These are phyloP conservation scores for Dryadomyces quercus-mongolicae DNA, from an alignment of 2,329 filamentous ascomycete genomes.

Conservation along the genomic window DNA sequence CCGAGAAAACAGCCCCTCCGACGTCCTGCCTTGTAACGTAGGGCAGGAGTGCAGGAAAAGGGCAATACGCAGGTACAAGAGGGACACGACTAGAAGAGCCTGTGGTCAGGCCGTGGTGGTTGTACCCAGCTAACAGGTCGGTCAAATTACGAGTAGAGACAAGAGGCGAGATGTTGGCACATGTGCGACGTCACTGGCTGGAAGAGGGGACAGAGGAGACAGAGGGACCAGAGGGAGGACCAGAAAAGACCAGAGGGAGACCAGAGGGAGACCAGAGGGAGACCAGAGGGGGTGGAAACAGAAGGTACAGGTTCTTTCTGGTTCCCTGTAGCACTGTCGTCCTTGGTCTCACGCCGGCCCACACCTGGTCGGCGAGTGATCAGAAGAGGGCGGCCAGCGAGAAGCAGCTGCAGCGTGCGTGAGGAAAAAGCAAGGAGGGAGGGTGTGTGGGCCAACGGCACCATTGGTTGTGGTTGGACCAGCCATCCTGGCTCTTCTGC, in stretches of 20 bases:
- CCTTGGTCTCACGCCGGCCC: background rate
- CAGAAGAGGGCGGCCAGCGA: background rate
- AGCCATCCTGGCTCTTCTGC: constrained; percentile 2
- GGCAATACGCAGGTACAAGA: background rate
- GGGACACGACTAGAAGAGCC: background rate
- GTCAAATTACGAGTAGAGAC: background rate
- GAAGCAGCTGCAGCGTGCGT: background rate
- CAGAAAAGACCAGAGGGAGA: background rate
- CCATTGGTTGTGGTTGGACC: constrained; percentile 4
- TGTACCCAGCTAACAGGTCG: background rate
- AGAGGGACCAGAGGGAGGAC: too few species aligned
- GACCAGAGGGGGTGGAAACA: background rate
- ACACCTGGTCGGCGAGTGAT: background rate
- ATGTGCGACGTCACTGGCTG: background rate
- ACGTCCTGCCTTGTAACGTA: background rate
- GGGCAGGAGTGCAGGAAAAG: background rate
- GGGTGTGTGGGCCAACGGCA: constrained; percentile 2
- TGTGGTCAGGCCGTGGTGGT: background rate
- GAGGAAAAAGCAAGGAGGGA: background rate
- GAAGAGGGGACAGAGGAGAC: background rate
- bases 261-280: background rate
- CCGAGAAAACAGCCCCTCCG: background rate
- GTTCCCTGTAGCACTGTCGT: background rate
- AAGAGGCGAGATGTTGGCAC: background rate
- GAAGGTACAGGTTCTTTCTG: background rate